phyloP scores from a whole-genome alignment of 1,139 yeast species.

The Zygoascus hellenicus region DNA sequence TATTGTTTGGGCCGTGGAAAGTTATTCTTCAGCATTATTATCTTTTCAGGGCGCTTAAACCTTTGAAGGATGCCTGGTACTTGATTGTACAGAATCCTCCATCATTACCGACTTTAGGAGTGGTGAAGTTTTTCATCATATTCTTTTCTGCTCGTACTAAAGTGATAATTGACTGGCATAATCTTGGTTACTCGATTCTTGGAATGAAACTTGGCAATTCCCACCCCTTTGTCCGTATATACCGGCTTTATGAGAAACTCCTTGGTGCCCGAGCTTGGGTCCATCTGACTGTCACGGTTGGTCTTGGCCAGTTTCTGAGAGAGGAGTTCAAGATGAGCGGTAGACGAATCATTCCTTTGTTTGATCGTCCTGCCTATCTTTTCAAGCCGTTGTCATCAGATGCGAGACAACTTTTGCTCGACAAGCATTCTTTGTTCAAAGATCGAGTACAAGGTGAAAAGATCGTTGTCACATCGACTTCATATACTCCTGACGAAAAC shows the following conservation, averaged over 20 bases:
- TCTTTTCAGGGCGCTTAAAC: constrained; percentile 44
- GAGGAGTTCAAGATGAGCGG: constrained; percentile 48
- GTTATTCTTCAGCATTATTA: constrained; percentile 50
- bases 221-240: constrained; percentile 59
- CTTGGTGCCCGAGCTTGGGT: constrained; percentile 61
- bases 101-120: constrained; percentile 69
- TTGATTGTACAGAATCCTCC: constrained; percentile 90
- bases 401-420: constrained; percentile 37
- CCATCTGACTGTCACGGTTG: constrained; percentile 74
- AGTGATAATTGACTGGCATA: constrained; percentile 93
- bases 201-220: constrained; percentile 51
- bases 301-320: constrained; percentile 59
- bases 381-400: constrained; percentile 48
- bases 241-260: constrained; percentile 38
- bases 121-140: constrained; percentile 52
- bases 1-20: constrained; percentile 55
- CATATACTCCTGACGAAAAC: constrained; percentile 96
- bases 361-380: constrained; percentile 46
- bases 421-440: constrained; percentile 20
- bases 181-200: constrained; percentile 79
- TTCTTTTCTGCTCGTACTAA: constrained; percentile 53
- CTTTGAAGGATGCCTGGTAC: constrained; percentile 58
- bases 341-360: constrained; percentile 36
- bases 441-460: constrained; percentile 38
- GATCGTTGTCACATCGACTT: constrained; percentile 76